A percentile compares a stretch with the other conserved stretches of the same genome.
Conservation (phyloP, 1,284 basidiomycete species). For the Austroboletus novae-zelandiae region DNA sequence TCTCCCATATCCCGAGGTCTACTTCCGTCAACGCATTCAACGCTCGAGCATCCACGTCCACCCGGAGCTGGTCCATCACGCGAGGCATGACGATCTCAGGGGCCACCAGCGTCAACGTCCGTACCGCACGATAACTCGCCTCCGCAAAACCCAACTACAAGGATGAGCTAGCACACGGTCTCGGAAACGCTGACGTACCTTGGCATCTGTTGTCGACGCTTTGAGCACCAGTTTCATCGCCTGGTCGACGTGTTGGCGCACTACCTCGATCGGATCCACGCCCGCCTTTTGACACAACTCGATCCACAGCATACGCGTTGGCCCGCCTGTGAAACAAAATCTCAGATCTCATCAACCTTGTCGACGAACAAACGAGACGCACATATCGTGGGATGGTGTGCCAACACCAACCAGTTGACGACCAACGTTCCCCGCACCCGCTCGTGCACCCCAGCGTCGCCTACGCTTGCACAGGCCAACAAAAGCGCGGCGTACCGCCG, state of each 20-base stretch:
- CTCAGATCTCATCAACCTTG: neutral
- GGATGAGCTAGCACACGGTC: neutral
- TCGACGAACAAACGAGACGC: slow-evolving; percentile 21
- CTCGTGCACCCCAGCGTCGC: slow-evolving; percentile 39
- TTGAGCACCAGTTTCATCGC: slow-evolving; percentile 51
- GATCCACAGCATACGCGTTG: slow-evolving; percentile 75
- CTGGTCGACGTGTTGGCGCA: slow-evolving; percentile 48
- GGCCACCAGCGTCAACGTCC: slow-evolving; percentile 78
- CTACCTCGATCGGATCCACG: slow-evolving; percentile 65
- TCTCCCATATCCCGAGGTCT: slow-evolving; percentile 83
- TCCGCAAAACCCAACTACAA: slow-evolving; percentile 49
- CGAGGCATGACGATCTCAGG: slow-evolving; percentile 66
- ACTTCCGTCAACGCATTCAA: slow-evolving; percentile 66
- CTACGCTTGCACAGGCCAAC: slow-evolving; percentile 45
- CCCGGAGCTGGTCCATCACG: slow-evolving; percentile 63
- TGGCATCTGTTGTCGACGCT: slow-evolving; percentile 41
- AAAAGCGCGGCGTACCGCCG: slow-evolving; percentile 50
- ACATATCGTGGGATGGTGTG: slow-evolving; percentile 76
- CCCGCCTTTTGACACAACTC: slow-evolving; percentile 71
- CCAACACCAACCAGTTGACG: slow-evolving; percentile 61
- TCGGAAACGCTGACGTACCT: slow-evolving; percentile 35
- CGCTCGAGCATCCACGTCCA: slow-evolving; percentile 57
- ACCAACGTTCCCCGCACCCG: slow-evolving; percentile 32
- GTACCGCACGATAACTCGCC: slow-evolving; percentile 74
- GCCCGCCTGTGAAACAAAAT: slow-evolving; percentile 38